These are phyloP conservation scores for Colletotrichum costaricense DNA, from an alignment of 2,329 filamentous ascomycete genomes.

Conservation along the genomic window DNA sequence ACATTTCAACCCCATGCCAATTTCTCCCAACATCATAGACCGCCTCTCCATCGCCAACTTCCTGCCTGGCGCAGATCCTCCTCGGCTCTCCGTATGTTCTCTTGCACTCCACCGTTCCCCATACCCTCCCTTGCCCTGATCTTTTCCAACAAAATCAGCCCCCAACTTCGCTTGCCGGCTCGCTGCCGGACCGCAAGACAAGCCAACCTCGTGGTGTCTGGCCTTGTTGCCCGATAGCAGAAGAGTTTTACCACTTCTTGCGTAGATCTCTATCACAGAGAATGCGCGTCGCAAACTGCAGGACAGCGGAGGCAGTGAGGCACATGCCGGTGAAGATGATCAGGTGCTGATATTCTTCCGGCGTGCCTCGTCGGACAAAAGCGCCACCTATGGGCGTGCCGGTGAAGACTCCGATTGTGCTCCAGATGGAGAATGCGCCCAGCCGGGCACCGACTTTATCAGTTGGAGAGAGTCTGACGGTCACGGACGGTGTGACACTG, in stretches of 20 bases:
- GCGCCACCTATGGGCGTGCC: slow-evolving; percentile 26
- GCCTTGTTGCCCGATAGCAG: background rate
- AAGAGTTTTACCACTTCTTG: slow-evolving; percentile 2
- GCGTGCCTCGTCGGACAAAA: slow-evolving; percentile 13
- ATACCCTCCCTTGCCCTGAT: background rate
- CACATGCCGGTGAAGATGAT: slow-evolving; percentile 5
- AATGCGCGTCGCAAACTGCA: background rate
- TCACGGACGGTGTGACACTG: slow-evolving; percentile 23
- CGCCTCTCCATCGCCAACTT: background rate
- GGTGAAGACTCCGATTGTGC: slow-evolving; percentile 22
- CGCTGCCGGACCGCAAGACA: background rate
- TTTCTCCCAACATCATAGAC: background rate
- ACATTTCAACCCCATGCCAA: background rate
- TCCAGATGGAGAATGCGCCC: slow-evolving; percentile 21
- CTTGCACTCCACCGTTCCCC: background rate
- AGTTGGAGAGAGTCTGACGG: slow-evolving; percentile 4
- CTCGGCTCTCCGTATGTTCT: background rate
- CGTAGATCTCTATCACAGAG: slow-evolving; percentile 18
- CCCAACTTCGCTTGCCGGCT: background rate
- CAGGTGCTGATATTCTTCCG: slow-evolving; percentile 5
- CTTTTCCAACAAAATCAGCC: background rate
- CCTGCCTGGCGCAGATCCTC: background rate
- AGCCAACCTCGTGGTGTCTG: background rate
- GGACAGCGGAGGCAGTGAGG: slow-evolving; percentile 3
- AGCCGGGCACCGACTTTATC: slow-evolving; percentile 18